A percentile compares a stretch with the other conserved stretches of the same genome.
These are phyloP conservation scores for Kwoniella shandongensis DNA, from an alignment of 768 basidiomycete genomes.

Conservation along the genomic window DNA sequence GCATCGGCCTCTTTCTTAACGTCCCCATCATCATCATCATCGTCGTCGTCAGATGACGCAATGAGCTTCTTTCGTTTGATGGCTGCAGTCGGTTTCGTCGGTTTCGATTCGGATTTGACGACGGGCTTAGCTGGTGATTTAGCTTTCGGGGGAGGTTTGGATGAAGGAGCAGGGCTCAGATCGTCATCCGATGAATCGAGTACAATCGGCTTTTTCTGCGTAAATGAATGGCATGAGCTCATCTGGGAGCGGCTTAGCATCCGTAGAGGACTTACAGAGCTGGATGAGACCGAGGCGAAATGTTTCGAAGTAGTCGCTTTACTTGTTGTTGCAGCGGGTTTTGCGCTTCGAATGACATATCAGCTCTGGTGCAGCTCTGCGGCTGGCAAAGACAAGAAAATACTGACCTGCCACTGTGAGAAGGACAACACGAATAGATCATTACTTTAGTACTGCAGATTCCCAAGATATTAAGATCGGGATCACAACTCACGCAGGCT, in stretches of 20 bases:
- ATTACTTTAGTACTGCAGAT: no score
- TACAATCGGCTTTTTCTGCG: slow-evolving; percentile 25
- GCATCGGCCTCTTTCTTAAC: background rate
- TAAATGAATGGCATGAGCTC: background rate
- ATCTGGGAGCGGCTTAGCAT: background rate
- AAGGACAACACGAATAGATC: no score
- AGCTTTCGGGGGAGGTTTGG: slow-evolving; percentile 5
- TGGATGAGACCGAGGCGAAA: slow-evolving; percentile 31
- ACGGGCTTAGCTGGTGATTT: slow-evolving; percentile 9
- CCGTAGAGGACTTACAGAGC: slow-evolving; percentile 12
- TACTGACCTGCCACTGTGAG: no score
- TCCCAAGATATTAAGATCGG: no score
- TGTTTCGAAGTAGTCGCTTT: slow-evolving; percentile 36
- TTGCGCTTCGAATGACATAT: background rate
- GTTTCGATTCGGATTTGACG: slow-evolving; percentile 1
- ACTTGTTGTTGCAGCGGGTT: background rate
- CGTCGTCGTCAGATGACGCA: slow-evolving; percentile 15
- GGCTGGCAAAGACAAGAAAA: no score
- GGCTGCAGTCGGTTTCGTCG: slow-evolving; percentile 5
- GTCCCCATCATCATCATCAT: slow-evolving; percentile 14
- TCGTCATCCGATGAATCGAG: slow-evolving; percentile 23
- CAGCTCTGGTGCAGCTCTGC: background rate
- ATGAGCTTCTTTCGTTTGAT: slow-evolving; percentile 19
- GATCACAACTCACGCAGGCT: slow-evolving; percentile 18
- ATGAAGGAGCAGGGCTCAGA: slow-evolving; percentile 12